phyloP scores from a whole-genome alignment of 345 rosid genomes.

The Microcos paniculata region DNA sequence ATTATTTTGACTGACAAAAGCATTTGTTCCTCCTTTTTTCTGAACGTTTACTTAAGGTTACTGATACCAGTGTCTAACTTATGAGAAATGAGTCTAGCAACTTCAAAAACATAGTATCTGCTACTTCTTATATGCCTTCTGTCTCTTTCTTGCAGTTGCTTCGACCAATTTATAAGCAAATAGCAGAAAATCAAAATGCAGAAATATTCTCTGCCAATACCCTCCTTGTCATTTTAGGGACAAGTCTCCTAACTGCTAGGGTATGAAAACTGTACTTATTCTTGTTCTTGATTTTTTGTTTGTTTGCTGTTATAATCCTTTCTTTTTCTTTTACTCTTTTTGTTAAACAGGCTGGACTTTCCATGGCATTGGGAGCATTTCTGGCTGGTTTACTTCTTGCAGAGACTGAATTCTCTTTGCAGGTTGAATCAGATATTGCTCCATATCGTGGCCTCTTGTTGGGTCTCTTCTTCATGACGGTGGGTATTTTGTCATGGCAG shows the following conservation, averaged over 20 bases:
- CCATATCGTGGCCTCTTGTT: slow-evolving; percentile 96
- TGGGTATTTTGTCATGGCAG: slow-evolving; percentile 40
- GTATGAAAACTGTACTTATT: slow-evolving; percentile 43
- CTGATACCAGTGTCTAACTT: neutral
- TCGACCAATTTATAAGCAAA: slow-evolving; percentile 95
- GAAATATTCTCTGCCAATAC: slow-evolving; percentile 99
- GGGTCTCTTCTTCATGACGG: slow-evolving; percentile 99
- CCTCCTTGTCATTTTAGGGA: slow-evolving; percentile 92
- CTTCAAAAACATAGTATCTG: slow-evolving; percentile 5
- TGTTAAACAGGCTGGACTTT: slow-evolving; percentile 89
- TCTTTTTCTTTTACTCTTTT: slow-evolving; percentile 11
- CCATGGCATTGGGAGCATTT: slow-evolving; percentile 99
- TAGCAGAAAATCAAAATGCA: slow-evolving; percentile 96
- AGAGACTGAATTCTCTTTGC: slow-evolving; percentile 98
- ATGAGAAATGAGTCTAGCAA: slow-evolving; percentile 9
- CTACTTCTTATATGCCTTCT: slow-evolving; percentile 14
- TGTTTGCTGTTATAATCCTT: slow-evolving; percentile 13
- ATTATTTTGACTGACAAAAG: neutral
- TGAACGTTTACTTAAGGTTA: neutral
- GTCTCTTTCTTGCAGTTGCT: slow-evolving; percentile 66
- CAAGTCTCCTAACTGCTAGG: slow-evolving; percentile 99
- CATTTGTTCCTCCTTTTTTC: neutral
- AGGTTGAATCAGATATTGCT: slow-evolving; percentile 99
- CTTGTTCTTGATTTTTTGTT: slow-evolving; percentile 10
- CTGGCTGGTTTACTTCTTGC: slow-evolving; percentile 99